These are phyloP conservation scores for Lathyrus sativus DNA, from an alignment of 306 rosid species.

Conservation along the genomic window DNA sequence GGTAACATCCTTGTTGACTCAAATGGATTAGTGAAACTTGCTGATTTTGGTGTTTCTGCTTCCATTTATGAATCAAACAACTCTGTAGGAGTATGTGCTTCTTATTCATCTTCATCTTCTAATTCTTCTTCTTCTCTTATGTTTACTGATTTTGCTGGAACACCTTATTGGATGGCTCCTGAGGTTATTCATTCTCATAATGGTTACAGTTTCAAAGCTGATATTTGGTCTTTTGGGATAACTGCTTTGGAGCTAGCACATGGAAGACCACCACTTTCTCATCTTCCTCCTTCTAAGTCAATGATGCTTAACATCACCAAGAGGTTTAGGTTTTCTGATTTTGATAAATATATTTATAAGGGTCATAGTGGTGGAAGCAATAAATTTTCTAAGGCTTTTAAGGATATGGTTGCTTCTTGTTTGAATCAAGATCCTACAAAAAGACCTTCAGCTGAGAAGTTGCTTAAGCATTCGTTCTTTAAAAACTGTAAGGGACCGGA, in stretches of 20 bases:
- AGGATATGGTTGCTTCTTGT: conserved; percentile 67
- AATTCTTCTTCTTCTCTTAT: conserved; percentile 38
- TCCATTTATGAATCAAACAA: conserved; percentile 51
- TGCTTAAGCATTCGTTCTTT: conserved; percentile 61
- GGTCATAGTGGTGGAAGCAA: conserved; percentile 39
- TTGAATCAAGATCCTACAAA: conserved; percentile 62
- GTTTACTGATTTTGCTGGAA: conserved; percentile 53
- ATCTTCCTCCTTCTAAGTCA: conserved; percentile 64
- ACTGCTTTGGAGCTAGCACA: conserved; percentile 66
- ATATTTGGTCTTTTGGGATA: conserved; percentile 75
- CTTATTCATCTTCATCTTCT: conserved; percentile 27
- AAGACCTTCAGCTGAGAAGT: conserved; percentile 57
- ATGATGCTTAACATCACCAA: conserved; percentile 55
- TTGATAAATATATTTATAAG: conserved; percentile 36
- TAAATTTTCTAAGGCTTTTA: conserved; percentile 59
- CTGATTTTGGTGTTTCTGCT: conserved; percentile 59
- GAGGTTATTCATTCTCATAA: conserved; percentile 65
- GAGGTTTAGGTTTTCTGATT: conserved; percentile 57
- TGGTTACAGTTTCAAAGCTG: conserved; percentile 63
- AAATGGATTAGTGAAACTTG: conserved; percentile 51
- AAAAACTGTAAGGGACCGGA: conserved; percentile 48
- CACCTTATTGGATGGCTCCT: conserved; percentile 78
- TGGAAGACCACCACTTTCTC: conserved; percentile 70
- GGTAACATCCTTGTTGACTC: conserved; percentile 64
- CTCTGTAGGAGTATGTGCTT: neutral